Conservation (phyloP, 2,329 filamentous ascomycete species). For the Exutisphaerella laricina region DNA sequence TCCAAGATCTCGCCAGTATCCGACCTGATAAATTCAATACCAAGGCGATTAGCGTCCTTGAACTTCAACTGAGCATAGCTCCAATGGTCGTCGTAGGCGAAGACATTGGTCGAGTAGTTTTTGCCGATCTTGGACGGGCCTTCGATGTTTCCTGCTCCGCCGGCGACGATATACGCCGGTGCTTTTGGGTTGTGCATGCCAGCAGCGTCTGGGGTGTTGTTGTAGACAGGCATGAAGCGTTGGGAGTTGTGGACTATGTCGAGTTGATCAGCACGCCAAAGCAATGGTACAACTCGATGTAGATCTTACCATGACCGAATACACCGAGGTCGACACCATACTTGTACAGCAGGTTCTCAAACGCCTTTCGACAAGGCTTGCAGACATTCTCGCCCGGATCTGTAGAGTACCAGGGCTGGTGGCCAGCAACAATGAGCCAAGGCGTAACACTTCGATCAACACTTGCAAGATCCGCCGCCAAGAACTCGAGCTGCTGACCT, state of each 20-base stretch:
- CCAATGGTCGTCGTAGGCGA: slow-evolving; percentile 50
- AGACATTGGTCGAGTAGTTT: slow-evolving; percentile 42
- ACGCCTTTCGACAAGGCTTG: slow-evolving; percentile 46
- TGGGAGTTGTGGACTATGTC: slow-evolving; percentile 57
- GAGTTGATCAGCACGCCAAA: too few relatives aligned
- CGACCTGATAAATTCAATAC: slow-evolving; percentile 49
- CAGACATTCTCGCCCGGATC: slow-evolving; percentile 36
- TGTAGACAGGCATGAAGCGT: slow-evolving; percentile 42
- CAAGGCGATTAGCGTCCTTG: slow-evolving; percentile 41
- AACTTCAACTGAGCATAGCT: slow-evolving; percentile 49
- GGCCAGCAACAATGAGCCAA: slow-evolving; percentile 46
- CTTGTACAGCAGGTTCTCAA: slow-evolving; percentile 50
- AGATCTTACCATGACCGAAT: slow-evolving; percentile 55
- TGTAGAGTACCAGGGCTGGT: slow-evolving; percentile 40
- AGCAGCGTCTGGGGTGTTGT: slow-evolving; percentile 35
- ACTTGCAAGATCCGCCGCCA: slow-evolving; percentile 51
- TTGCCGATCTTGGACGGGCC: slow-evolving; percentile 42
- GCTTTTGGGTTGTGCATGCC: slow-evolving; percentile 47
- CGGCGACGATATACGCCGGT: slow-evolving; percentile 53
- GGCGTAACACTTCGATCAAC: slow-evolving; percentile 53
- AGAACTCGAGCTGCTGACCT: slow-evolving; percentile 50
- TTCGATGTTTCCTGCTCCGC: slow-evolving; percentile 54
- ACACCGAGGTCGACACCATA: slow-evolving; percentile 55
- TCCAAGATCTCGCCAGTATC: slow-evolving; percentile 35
- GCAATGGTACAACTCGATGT: too few relatives aligned